These are phyloP conservation scores for Toxicodendron radicans DNA, from an alignment of 345 rosid species.

Conservation along the genomic window DNA sequence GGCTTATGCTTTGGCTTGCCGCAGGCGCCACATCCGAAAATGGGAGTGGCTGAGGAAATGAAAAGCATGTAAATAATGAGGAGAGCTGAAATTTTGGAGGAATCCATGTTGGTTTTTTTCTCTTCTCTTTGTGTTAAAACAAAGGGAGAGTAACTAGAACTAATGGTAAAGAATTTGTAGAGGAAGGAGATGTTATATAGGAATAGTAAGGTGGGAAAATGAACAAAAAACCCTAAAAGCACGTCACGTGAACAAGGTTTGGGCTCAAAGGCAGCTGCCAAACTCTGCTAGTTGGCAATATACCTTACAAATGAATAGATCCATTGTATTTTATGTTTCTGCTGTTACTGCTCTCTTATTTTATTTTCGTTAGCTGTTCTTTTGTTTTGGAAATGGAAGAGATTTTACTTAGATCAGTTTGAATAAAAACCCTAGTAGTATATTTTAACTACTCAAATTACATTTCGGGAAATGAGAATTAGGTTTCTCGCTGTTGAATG, in stretches of 20 bases:
- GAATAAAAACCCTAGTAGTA: not conserved
- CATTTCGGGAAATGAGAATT: too few species aligned
- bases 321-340: not conserved
- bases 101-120: constrained; percentile 38
- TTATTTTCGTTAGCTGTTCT: not conserved
- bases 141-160: constrained; percentile 11
- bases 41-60: constrained; percentile 53
- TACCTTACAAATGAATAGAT: constrained; percentile 32
- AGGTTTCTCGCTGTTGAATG: too few species aligned
- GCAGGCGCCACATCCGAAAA: constrained; percentile 62
- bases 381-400: not conserved
- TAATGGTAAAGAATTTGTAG: constrained; percentile 22
- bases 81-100: constrained; percentile 53
- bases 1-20: constrained; percentile 38
- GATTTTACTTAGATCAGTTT: not conserved
- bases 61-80: constrained; percentile 54
- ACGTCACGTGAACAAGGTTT: constrained; percentile 72
- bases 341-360: too few species aligned
- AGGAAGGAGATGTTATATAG: constrained; percentile 39
- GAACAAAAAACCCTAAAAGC: constrained; percentile 31
- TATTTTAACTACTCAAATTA: too few species aligned
- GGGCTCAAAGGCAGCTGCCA: constrained; percentile 53
- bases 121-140: constrained; percentile 3
- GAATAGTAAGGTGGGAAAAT: constrained; percentile 22
- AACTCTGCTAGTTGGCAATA: constrained; percentile 72